A percentile compares a stretch with the other conserved stretches of the same genome.
Evolutionary conservation across 2,329 filamentous ascomycete species (phyloP).

Genomic region (Penicillium sp.): DNA sequence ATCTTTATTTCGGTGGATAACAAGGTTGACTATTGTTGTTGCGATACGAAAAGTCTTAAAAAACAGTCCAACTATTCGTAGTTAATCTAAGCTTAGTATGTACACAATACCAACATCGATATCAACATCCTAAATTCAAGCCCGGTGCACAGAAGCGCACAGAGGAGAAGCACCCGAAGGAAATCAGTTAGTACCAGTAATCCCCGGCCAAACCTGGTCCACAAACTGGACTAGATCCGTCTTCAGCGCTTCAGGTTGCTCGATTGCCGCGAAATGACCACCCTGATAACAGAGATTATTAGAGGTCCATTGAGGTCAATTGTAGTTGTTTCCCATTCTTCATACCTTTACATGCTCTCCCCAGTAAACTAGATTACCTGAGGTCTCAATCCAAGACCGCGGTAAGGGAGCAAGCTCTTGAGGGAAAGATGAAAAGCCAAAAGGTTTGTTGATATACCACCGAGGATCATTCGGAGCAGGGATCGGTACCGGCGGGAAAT

Average conservation of each 20-base stretch:
- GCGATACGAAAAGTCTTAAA: too few species aligned
- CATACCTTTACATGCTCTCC: slow-evolving; percentile 36
- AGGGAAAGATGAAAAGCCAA: slow-evolving; percentile 50
- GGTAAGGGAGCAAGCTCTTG: slow-evolving; percentile 45
- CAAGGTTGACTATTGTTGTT: too few species aligned
- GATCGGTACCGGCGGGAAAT: slow-evolving; percentile 19
- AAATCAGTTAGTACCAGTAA: background rate
- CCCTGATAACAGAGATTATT: slow-evolving; percentile 32
- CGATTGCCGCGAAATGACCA: slow-evolving; percentile 55
- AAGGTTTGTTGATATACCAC: slow-evolving; percentile 44
- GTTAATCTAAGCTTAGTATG: background rate
- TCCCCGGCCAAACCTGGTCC: slow-evolving; percentile 28
- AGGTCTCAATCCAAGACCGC: slow-evolving; percentile 36
- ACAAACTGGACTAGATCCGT: slow-evolving; percentile 43
- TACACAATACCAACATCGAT: background rate
- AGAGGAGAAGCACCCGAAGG: background rate
- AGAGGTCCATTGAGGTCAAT: background rate
- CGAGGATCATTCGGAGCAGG: slow-evolving; percentile 21
- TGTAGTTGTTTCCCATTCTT: background rate
- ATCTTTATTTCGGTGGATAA: too few species aligned
- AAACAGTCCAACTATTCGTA: too few species aligned
- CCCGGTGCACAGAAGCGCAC: background rate
- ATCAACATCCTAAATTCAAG: background rate
- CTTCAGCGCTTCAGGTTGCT: slow-evolving; percentile 46
- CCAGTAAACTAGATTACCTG: slow-evolving; percentile 41